A percentile compares a stretch with the other conserved stretches of the same genome.
Conservation (phyloP, 257 asterid species). For the Scutellaria galericulata region DNA sequence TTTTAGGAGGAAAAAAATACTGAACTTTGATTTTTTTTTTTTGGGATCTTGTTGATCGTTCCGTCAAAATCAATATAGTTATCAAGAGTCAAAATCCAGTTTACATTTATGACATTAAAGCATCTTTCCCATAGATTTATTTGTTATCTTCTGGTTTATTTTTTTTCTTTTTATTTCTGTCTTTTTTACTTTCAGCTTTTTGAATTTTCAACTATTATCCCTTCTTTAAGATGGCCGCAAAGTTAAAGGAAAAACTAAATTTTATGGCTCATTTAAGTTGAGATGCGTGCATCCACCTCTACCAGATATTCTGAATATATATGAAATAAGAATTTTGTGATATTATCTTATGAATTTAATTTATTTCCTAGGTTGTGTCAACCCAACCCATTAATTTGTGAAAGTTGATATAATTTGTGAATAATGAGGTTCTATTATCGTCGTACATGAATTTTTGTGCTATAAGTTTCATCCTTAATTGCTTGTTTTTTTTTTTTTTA, state of each 20-base stretch:
- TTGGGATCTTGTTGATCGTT: constrained; percentile 7
- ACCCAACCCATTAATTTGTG: too few species aligned
- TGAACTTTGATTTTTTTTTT: too few species aligned
- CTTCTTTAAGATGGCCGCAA: constrained; percentile 26
- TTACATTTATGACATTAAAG: constrained; percentile 34
- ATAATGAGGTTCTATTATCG: too few species aligned
- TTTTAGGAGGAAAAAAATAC: too few species aligned
- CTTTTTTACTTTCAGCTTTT: constrained; percentile 6
- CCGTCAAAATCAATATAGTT: constrained; percentile 43
- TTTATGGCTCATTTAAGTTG: background rate
- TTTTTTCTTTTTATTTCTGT: background rate
- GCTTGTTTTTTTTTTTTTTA: too few species aligned
- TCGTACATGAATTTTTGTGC: too few species aligned
- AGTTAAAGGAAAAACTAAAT: constrained; percentile 19
- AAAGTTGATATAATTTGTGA: too few species aligned
- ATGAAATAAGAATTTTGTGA: too few species aligned
- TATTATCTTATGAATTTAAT: too few species aligned
- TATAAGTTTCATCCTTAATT: too few species aligned
- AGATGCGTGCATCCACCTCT: constrained; percentile 16
- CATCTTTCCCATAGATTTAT: constrained; percentile 29
- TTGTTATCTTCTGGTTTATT: constrained; percentile 13
- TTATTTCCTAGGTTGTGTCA: too few species aligned
- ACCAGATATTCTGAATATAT: background rate
- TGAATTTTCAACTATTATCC: background rate
- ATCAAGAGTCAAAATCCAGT: constrained; percentile 35